phyloP scores from a whole-genome alignment of 164 flowering plant species.

The Piper betle region DNA sequence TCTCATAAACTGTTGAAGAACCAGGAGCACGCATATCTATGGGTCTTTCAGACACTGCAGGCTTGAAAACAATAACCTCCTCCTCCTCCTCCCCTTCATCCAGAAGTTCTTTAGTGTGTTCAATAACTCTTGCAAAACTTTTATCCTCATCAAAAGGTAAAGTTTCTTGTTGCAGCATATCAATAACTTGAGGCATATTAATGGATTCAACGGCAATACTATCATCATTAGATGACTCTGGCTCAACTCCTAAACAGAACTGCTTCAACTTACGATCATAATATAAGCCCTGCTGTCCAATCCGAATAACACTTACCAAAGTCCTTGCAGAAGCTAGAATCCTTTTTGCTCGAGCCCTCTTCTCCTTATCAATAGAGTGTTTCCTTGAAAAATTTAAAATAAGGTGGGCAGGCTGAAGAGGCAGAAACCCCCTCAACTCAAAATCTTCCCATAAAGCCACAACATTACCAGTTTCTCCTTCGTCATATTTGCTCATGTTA shows the following conservation, averaged over 20 bases:
- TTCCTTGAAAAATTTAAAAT: slow-evolving; percentile 79
- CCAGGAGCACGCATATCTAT: slow-evolving; percentile 19
- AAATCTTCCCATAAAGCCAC: slow-evolving; percentile 85
- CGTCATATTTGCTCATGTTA: slow-evolving; percentile 67
- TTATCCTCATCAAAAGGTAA: slow-evolving; percentile 13
- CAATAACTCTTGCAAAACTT: slow-evolving; percentile 6
- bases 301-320: slow-evolving; percentile 35
- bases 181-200: slow-evolving; percentile 13
- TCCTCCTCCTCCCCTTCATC: slow-evolving; percentile 77
- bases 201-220: slow-evolving; percentile 4
- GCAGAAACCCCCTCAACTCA: slow-evolving; percentile 88
- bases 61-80: slow-evolving; percentile 87
- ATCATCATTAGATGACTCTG: slow-evolving; percentile 27
- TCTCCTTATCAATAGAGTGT: slow-evolving; percentile 42
- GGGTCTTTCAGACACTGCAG: slow-evolving; percentile 46
- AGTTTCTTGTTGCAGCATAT: slow-evolving; percentile 11
- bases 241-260: slow-evolving; percentile 48
- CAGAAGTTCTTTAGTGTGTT: slow-evolving; percentile 10
- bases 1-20: not conserved
- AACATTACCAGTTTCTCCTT: slow-evolving; percentile 65
- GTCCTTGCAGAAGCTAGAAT: slow-evolving; percentile 85
- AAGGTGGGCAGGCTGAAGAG: slow-evolving; percentile 75
- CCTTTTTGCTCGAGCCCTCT: slow-evolving; percentile 55
- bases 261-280: slow-evolving; percentile 50
- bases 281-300: slow-evolving; percentile 43